Percentiles rank a stretch among this genome's conserved stretches.
These are phyloP conservation scores for Agastache rugosa DNA, from an alignment of 257 asterid genomes.

Conservation along the genomic window DNA sequence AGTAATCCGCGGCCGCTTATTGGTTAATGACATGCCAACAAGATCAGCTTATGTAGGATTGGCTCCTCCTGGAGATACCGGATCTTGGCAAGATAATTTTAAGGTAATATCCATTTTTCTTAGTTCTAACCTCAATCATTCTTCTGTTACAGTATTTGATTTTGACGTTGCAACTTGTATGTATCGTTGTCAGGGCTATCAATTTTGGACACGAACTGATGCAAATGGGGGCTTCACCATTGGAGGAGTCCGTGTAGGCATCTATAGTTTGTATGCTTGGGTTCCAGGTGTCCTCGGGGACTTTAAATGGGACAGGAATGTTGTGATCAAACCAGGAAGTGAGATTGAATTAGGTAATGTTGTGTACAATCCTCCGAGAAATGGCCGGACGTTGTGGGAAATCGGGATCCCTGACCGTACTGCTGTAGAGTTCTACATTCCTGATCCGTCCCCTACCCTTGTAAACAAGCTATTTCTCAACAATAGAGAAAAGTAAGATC, in stretches of 20 bases:
- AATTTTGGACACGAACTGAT: conserved; percentile 71
- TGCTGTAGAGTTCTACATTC: conserved; percentile 51
- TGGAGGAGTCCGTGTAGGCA: conserved; percentile 43
- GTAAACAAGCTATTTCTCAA: conserved; percentile 39
- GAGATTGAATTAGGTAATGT: conserved; percentile 35
- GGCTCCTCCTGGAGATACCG: conserved; percentile 63
- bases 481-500: conserved; percentile 38
- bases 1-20: conserved; percentile 55
- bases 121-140: too few relatives aligned
- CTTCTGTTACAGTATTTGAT: not conserved
- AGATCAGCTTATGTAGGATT: conserved; percentile 65
- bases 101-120: conserved; percentile 50
- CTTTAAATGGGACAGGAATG: conserved; percentile 38
- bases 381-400: conserved; percentile 60
- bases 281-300: conserved; percentile 75
- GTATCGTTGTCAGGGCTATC: conserved; percentile 55
- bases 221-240: conserved; percentile 54
- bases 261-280: conserved; percentile 66
- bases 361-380: conserved; percentile 49
- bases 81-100: conserved; percentile 75
- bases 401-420: conserved; percentile 63
- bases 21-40: conserved; percentile 57
- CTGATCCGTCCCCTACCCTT: conserved; percentile 41
- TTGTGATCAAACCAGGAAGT: conserved; percentile 45
- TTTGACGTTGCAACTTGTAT: not conserved